Percentiles rank a stretch among this genome's conserved stretches.
Conservation (phyloP, 2,329 filamentous ascomycete species). For the Paraphaeosphaeria minitans region DNA sequence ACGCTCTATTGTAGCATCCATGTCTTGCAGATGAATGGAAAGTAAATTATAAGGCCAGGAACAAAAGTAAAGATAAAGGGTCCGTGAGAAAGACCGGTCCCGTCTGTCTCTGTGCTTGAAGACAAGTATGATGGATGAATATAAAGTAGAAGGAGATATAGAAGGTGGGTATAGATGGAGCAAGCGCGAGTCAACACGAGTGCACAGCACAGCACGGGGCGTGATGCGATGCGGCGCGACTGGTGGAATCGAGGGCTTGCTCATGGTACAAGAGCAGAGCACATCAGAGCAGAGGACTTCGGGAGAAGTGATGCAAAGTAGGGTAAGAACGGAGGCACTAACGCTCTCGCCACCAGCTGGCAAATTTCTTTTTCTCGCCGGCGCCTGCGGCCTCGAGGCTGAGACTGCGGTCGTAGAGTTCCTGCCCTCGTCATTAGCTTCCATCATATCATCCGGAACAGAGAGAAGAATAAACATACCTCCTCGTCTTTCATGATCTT, state of each 20-base stretch:
- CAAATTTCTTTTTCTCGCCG: slow-evolving; percentile 49
- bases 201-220: neutral
- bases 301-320: neutral
- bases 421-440: slow-evolving; percentile 47
- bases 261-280: neutral
- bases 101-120: too few relatives aligned
- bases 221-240: neutral
- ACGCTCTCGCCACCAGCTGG: slow-evolving; percentile 55
- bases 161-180: neutral
- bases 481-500: slow-evolving; percentile 85
- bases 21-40: too few relatives aligned
- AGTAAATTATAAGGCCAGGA: too few relatives aligned
- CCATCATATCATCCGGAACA: neutral
- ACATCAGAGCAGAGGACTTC: neutral
- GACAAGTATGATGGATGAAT: too few relatives aligned
- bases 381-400: slow-evolving; percentile 58
- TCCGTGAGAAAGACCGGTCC: too few relatives aligned
- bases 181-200: neutral
- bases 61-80: too few relatives aligned
- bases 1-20: slow-evolving; percentile 14
- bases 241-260: neutral
- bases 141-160: neutral
- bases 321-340: slow-evolving; percentile 37
- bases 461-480: slow-evolving; percentile 59
- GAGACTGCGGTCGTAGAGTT: slow-evolving; percentile 64